Base-by-base conservation (phyloP, 371 early-diverging fungal genomes). In the Mortierella sp. region DNA sequence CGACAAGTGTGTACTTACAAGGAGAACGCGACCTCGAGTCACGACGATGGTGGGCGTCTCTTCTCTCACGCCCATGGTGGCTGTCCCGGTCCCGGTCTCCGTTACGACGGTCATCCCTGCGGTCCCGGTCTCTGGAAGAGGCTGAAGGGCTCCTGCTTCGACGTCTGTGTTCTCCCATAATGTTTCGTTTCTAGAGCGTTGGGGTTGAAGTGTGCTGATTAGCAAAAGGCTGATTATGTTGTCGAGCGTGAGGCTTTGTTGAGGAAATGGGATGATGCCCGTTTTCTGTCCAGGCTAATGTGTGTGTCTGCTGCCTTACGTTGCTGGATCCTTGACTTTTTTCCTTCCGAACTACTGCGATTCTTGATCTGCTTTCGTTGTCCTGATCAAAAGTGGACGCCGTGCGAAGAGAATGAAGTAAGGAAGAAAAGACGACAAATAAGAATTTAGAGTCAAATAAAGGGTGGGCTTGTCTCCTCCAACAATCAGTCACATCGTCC, bases 141-240 rank as follows among this genome's bases (percentile, higher is more conserved):
- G 31, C 21, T 31, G 51, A 31, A 16, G 74, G 80, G n/a, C 77
- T 74, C 40, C 54, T 76, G 72, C 79, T 83, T 14, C 75, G 70
- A 67, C 53, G 67, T 74, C 77, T 71, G 37, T 69, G 69, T 71
- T 75, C 79, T 24, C 83, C 80, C 83, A 83, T 83, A 61, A 69
- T 44, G 40, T 26, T 26, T 48, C 19, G 61, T 34, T 40, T 34
- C 59, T 21, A 28, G 21, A 53, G 34, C 21, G 24, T 31, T 50
- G 72, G 3, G 3, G 28, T 50, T 50, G 11, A 46, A 51, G 2
- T 16, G 16, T 69, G 34, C 34, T 61, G 50, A 46, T 34, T 51
- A 26, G 67, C 67, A 67, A 61, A 61, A n/a, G n/a, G 21, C 31
- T 59, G 59, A 14, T 59, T 59, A 31, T 28, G 28, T 59, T 6